These are phyloP conservation scores for Entonaema liquescens DNA, from an alignment of 495 filamentous ascomycete species.

Conservation along the genomic window DNA sequence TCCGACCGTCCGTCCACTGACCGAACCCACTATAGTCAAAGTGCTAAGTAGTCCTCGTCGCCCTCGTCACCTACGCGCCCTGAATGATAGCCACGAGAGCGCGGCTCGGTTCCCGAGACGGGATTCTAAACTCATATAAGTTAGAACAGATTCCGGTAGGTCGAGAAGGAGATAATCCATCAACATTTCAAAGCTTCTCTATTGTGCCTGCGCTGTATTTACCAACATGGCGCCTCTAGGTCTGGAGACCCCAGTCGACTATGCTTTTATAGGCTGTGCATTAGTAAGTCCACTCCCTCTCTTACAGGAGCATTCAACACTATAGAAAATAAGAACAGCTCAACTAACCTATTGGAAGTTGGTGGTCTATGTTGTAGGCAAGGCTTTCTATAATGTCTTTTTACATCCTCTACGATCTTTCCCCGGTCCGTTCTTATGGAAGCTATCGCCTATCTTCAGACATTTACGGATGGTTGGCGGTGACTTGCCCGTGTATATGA, in stretches of 20 bases:
- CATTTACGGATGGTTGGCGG: conserved; percentile 28
- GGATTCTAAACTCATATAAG: conserved; percentile 19
- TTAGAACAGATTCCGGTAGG: background rate
- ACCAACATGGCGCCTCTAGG: conserved; percentile 31
- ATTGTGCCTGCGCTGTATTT: background rate
- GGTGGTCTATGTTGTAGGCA: conserved; percentile 6
- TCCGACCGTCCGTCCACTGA: conserved; percentile 28
- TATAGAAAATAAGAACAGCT: background rate
- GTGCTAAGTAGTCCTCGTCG: background rate
- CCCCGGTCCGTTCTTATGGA: conserved; percentile 51
- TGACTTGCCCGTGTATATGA: conserved; percentile 45
- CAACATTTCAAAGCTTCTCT: background rate
- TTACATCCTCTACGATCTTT: conserved; percentile 55
- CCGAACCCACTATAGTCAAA: background rate
- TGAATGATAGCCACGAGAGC: conserved; percentile 6
- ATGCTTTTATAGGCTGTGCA: conserved; percentile 19
- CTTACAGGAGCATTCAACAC: background rate
- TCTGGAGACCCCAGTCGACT: conserved; percentile 16
- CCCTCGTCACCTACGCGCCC: background rate
- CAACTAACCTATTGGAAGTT: conserved; percentile 20
- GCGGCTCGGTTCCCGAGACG: background rate
- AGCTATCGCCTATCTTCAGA: conserved; percentile 39
- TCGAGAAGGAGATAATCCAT: background rate
- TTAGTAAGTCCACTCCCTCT: conserved; percentile 24
- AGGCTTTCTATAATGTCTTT: conserved; percentile 50